phyloP scores from a whole-genome alignment of 2,329 filamentous ascomycete genomes.

The Aspergillus thermomutatus region DNA sequence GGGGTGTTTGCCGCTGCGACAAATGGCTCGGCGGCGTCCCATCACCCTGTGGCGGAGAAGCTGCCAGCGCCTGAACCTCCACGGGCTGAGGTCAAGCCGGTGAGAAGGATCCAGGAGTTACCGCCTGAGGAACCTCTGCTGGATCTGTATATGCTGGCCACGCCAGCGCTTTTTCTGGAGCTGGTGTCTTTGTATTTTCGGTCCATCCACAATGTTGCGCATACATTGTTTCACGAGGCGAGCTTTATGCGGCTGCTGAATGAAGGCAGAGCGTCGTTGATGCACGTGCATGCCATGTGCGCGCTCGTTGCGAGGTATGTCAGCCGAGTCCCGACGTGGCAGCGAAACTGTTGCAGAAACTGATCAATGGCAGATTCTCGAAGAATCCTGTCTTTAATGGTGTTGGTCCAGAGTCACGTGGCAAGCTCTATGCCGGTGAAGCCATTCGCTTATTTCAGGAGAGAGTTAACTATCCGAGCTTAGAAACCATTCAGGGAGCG shows the following conservation, averaged over 20 bases:
- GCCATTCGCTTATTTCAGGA: conserved; percentile 12
- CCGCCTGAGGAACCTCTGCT: not conserved
- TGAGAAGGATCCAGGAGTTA: not conserved
- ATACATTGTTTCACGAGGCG: conserved; percentile 20
- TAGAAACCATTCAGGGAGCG: conserved; percentile 17
- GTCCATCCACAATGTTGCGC: conserved; percentile 21
- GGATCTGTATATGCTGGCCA: conserved; percentile 1
- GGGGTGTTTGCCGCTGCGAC: not conserved
- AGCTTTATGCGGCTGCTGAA: conserved; percentile 16
- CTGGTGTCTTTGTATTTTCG: conserved; percentile 19
- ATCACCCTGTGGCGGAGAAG: not conserved
- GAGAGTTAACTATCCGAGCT: conserved; percentile 11
- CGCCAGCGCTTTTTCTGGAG: conserved; percentile 10
- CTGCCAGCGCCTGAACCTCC: not conserved
- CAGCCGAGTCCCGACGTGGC: not conserved
- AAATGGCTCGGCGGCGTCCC: not conserved
- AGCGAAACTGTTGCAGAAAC: not conserved
- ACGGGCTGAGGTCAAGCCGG: not conserved
- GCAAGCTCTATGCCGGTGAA: conserved; percentile 10
- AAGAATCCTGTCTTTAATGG: conserved; percentile 9
- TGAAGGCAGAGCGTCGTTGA: conserved; percentile 13
- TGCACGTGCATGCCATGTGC: conserved; percentile 20
- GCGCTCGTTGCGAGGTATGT: conserved; percentile 19
- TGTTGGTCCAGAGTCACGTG: conserved; percentile 12
- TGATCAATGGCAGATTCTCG: conserved; percentile 11